Base-by-base conservation (phyloP, 768 basidiomycete genomes). In the Trametes punicea region DNA sequence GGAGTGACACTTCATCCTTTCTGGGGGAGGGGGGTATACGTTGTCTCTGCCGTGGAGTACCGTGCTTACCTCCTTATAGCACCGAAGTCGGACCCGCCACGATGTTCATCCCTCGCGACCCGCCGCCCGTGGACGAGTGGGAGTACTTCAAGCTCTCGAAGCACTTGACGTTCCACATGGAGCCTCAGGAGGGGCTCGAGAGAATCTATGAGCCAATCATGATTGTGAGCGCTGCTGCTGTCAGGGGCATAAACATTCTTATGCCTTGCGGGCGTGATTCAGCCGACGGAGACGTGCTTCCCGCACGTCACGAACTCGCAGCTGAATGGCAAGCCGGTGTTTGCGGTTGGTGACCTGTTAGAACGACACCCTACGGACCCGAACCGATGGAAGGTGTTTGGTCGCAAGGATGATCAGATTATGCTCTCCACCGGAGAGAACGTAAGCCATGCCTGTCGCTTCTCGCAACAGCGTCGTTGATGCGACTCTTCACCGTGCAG, bases 301-400 rank as follows among this genome's bases (percentile, higher is more conserved):
- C 65, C 65, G 15, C 46, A 58, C 23, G 53, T 63, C 31, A 46
- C 70, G 41, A 80, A 80, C 59, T 46, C 67, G 9, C 60, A 68
- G 44, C 46, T 75, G 1, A 61, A 72, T 1, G 79, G 77, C 2
- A 59, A 62, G 16, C 65, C 68, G 20, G 77, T 73, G 10, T 78
- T 76, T 40, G 69, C 75, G 1, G 77, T 77, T 1, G 65, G 69
- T 0, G 81, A 81, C 60, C 45, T 81, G 4, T 64, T 81, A 9
- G 57, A 70, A 1, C 71, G 71, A 25, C 81, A 82, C 60, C 77
- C 81, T 0, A 72, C 70, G 0, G 73, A 71, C 23, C 51, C 71
- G 5, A 67, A 73, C 0, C 40, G 71, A 16, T 82, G 64, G 64
- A 62, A 55, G 34, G 57, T 67, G 5, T 57, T 59, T 18, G 66